Evolutionary conservation across 306 rosid species (phyloP), one percentile per base, ranked within the genome.

Genomic region (Dalbergia oliveri): DNA sequence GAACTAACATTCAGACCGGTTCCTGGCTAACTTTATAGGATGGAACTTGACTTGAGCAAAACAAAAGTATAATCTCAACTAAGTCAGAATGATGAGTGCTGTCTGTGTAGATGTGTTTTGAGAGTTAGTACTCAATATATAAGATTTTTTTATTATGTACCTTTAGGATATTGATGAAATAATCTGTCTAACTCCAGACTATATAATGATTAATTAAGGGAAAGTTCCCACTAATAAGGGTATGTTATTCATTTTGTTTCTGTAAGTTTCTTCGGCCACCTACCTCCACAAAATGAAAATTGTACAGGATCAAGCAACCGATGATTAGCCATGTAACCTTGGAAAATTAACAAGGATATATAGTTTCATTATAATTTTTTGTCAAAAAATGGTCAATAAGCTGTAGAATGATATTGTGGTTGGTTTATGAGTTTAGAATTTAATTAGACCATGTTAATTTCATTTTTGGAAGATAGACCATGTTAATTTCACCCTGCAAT

Each of bases 221-320:
- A 41, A 50, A 18, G 47, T 35, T 49, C 37, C 72, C 39, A 50
- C 15, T 34, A 49, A 64, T 34, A 21, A 4, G 7, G 13, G 8
- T 18, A 11, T 13, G 18, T 34, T 45, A 15, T 31, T 9, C 12
- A 12, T 12, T 4, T 33, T 0, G 47, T 43, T 43, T 9, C 41
- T 9, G 10, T 0, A n/a, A 54, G 65, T 39, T 44, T 73, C 77
- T 8, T 56, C 77, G 14, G 11, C 23, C 67, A 58, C 57, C 68
- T 23, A 56, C 77, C 39, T 35, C 69, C 44, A 31, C 47, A 14
- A 33, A 33, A 51, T n/a, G 63, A 33, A 70, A 70, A 9, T 8
- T 71, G 53, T 37, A 6, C 33, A 54, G 13, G 11, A 9, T 41
- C 10, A 35, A 57, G 37, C 77, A 72, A 57, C 37, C 35, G 54